These are phyloP conservation scores for Prunus salicina DNA, from an alignment of 306 rosid species.

Conservation along the genomic window DNA sequence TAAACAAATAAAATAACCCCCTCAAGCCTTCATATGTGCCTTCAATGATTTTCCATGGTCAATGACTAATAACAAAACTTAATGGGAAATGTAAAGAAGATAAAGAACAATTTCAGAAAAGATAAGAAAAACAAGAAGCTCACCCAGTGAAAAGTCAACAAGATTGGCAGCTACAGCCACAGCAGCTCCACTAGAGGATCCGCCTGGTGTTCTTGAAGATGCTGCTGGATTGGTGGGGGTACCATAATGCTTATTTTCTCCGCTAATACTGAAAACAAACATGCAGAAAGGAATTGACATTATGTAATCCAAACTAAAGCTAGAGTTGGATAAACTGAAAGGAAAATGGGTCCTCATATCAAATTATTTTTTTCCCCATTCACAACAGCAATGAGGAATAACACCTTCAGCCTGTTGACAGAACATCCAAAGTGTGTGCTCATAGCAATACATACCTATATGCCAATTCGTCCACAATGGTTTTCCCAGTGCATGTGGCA, in stretches of 20 bases:
- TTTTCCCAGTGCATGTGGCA: conserved; percentile 79
- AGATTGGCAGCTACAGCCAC: conserved; percentile 90
- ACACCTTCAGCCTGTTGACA: neutral
- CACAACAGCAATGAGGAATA: neutral
- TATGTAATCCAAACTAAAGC: neutral
- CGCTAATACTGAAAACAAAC: conserved; percentile 60
- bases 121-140: conserved; percentile 24
- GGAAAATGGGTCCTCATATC: neutral
- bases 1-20: neutral
- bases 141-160: conserved; percentile 85
- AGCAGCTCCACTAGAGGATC: conserved; percentile 91
- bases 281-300: conserved; percentile 1
- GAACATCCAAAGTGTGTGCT: neutral
- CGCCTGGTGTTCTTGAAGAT: conserved; percentile 75
- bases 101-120: neutral
- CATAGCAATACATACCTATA: conserved; percentile 46
- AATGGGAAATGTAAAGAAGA: neutral
- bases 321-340: neutral
- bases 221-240: conserved; percentile 85
- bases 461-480: conserved; percentile 71
- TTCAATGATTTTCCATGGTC: neutral
- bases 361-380: neutral
- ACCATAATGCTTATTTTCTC: conserved; percentile 75
- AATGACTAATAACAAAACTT: neutral
- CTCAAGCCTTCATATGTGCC: neutral